Evolutionary conservation across 192 early-diverging fungal species (phyloP).

Genomic region (Lunasporangiospora selenospora): DNA sequence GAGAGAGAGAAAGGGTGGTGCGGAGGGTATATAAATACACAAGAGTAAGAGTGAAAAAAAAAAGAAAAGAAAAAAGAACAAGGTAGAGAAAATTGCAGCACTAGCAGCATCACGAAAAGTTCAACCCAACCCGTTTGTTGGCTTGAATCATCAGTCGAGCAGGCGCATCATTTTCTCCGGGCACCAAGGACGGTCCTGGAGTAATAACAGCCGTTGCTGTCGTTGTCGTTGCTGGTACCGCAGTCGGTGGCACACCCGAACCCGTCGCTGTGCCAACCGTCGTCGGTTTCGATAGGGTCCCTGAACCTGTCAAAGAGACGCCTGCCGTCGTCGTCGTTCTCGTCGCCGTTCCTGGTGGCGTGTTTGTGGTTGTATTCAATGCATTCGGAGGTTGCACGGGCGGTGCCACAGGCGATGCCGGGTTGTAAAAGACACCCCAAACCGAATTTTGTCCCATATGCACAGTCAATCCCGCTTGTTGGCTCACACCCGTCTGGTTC

Average conservation of each 20-base stretch:
- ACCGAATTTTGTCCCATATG: slow-evolving; percentile 6
- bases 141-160: slow-evolving; percentile 32
- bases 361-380: not conserved
- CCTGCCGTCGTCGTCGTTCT: not conserved
- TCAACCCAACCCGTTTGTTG: slow-evolving; percentile 23
- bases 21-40: not conserved
- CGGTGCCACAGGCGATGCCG: not conserved
- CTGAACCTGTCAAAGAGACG: too few species aligned
- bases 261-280: not conserved
- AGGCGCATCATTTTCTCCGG: slow-evolving; percentile 8
- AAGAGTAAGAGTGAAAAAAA: not conserved
- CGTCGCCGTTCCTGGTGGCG: not conserved
- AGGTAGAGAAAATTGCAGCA: not conserved
- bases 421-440: not conserved
- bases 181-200: slow-evolving; percentile 1
- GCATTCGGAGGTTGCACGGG: not conserved
- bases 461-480: slow-evolving; percentile 10
- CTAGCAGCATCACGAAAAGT: slow-evolving; percentile 41
- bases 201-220: not conserved
- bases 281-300: too few species aligned
- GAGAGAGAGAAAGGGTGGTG: slow-evolving; percentile 2
- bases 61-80: not conserved
- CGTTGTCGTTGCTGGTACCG: not conserved
- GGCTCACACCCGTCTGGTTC: slow-evolving; percentile 6
- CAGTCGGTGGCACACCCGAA: not conserved